These are phyloP conservation scores for Cytospora piceicola DNA, from an alignment of 2,329 filamentous ascomycete species.

Conservation along the genomic window DNA sequence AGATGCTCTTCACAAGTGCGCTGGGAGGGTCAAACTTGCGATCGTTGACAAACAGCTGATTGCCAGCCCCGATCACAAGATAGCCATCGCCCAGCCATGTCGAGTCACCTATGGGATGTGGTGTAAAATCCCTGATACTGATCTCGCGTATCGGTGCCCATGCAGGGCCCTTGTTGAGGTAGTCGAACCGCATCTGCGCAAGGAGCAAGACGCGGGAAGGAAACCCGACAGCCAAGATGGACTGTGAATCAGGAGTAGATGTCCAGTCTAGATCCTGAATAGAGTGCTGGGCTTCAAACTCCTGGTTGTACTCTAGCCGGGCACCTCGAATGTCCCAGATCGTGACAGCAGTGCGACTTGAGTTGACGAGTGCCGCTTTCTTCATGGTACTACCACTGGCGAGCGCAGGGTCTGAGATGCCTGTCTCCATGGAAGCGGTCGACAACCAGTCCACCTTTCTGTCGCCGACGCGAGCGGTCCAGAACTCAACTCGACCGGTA, in stretches of 20 bases:
- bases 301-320: constrained; percentile 79
- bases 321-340: constrained; percentile 89
- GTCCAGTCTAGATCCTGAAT: constrained; percentile 94
- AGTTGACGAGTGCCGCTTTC: constrained; percentile 82
- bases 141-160: constrained; percentile 88
- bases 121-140: constrained; percentile 77
- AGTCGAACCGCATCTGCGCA: constrained; percentile 88
- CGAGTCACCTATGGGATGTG: constrained; percentile 89
- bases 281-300: constrained; percentile 71
- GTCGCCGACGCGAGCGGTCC: constrained; percentile 77
- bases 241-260: constrained; percentile 85
- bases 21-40: constrained; percentile 70
- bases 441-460: constrained; percentile 77
- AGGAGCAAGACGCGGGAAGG: constrained; percentile 82
- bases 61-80: constrained; percentile 85
- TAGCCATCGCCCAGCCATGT: constrained; percentile 87
- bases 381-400: constrained; percentile 85
- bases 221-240: constrained; percentile 90
- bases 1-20: constrained; percentile 58
- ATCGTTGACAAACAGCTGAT: constrained; percentile 86
- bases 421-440: constrained; percentile 81
- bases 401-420: constrained; percentile 71
- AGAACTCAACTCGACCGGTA: constrained; percentile 76
- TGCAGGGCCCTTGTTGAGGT: constrained; percentile 83
- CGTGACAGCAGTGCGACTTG: constrained; percentile 72